phyloP scores from a whole-genome alignment of 768 basidiomycete species.

The Tremella mesenterica region DNA sequence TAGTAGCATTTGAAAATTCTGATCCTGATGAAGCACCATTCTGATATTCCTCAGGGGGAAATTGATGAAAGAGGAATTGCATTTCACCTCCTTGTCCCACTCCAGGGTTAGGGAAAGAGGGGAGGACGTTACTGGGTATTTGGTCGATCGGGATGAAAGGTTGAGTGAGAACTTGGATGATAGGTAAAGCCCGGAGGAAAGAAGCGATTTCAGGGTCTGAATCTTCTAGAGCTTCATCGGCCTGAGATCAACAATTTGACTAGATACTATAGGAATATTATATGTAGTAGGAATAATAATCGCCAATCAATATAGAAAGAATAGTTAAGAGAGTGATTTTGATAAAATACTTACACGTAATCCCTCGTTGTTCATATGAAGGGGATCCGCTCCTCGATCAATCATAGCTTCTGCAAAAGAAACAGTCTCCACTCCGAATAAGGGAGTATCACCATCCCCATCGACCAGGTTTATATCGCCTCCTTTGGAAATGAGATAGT shows the following conservation, averaged over 20 bases:
- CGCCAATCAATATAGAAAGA: not conserved
- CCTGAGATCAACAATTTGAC: conserved; percentile 9
- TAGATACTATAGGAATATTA: not conserved
- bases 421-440: conserved; percentile 78
- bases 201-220: conserved; percentile 34
- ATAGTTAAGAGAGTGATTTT: not conserved
- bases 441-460: conserved; percentile 79
- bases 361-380: conserved; percentile 61
- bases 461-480: conserved; percentile 82
- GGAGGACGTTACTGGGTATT: not conserved
- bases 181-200: conserved; percentile 24
- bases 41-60: too few relatives aligned
- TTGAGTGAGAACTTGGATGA: not conserved
- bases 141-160: not conserved
- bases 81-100: too few relatives aligned
- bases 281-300: not conserved
- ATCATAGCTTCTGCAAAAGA: conserved; percentile 70
- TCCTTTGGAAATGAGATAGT: conserved; percentile 71
- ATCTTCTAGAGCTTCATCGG: conserved; percentile 35
- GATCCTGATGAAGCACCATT: too few relatives aligned
- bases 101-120: not conserved
- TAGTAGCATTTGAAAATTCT: too few relatives aligned
- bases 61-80: too few relatives aligned
- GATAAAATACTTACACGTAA: conserved; percentile 56
- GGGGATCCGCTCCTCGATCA: conserved; percentile 62